A percentile compares a stretch with the other conserved stretches of the same genome.
These are phyloP conservation scores for Rhexocercosporidium sp. DNA, from an alignment of 2,329 filamentous ascomycete species.

Conservation along the genomic window DNA sequence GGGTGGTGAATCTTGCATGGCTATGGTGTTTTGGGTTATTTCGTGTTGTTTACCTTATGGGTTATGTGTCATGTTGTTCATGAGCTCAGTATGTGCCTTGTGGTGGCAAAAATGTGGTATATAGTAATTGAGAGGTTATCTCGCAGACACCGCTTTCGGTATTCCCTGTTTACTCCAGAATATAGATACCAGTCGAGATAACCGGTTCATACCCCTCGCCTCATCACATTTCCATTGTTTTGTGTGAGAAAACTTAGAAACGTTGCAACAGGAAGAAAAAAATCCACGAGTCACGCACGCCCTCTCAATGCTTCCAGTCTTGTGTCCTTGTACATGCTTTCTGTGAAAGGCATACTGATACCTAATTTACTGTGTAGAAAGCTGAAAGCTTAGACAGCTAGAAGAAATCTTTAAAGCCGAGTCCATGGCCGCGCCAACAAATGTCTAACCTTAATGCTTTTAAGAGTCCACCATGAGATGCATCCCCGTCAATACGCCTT, in stretches of 20 bases:
- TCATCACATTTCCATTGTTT: too few relatives aligned
- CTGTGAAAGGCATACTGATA: neutral
- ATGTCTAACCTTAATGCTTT: neutral
- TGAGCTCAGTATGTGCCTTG: neutral
- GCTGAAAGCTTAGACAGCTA: neutral
- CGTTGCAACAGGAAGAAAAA: too few relatives aligned
- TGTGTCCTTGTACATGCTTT: neutral
- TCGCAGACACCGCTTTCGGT: neutral
- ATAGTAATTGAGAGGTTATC: neutral
- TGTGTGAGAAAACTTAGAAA: too few relatives aligned
- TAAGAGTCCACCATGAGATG: neutral
- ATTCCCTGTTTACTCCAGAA: too few relatives aligned
- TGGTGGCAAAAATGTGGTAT: neutral
- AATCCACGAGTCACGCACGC: too few relatives aligned
- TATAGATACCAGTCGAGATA: too few relatives aligned
- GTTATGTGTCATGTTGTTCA: conserved; percentile 8
- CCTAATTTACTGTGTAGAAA: neutral
- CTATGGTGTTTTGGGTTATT: conserved; percentile 15
- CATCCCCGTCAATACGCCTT: neutral
- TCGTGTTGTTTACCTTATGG: neutral
- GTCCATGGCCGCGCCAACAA: neutral
- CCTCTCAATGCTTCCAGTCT: too few relatives aligned
- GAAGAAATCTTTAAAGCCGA: neutral
- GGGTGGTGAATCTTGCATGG: conserved; percentile 15
- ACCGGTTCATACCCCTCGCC: too few relatives aligned